These are phyloP conservation scores for Pelagomonas calceolata DNA, from an alignment of 108 stramenopile species.

Conservation along the genomic window DNA sequence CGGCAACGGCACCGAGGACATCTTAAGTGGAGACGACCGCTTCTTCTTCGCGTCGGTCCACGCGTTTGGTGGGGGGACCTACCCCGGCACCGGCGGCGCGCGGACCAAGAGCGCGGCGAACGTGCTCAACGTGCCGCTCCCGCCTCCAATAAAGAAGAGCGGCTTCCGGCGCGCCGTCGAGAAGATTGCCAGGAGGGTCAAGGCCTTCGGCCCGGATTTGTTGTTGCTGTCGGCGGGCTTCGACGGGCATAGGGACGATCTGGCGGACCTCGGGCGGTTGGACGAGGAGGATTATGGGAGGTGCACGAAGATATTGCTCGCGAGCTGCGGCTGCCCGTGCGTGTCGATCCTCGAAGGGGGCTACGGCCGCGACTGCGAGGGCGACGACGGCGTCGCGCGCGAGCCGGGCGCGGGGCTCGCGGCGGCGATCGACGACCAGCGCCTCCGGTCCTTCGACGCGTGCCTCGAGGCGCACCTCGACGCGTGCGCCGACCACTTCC, in stretches of 20 bases:
- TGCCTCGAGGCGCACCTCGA: too few species aligned
- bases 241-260: neutral
- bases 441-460: too few species aligned
- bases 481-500: too few species aligned
- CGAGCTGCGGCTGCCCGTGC: neutral
- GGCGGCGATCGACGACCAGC: too few species aligned
- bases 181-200: neutral
- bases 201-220: neutral
- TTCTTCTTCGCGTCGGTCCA: conserved; percentile 62
- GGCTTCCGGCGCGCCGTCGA: neutral
- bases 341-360: neutral
- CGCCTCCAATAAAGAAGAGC: neutral
- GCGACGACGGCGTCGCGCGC: too few species aligned
- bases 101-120: neutral
- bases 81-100: conserved; percentile 3
- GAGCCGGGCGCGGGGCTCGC: too few species aligned
- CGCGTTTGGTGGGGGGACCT: conserved; percentile 44
- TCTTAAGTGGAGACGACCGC: conserved; percentile 54
- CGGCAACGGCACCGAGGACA: conserved; percentile 85
- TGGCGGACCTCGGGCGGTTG: neutral
- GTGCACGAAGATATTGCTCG: neutral
- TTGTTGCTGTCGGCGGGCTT: neutral
- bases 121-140: neutral
- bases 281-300: neutral
- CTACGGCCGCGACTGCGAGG: neutral